Conservation (phyloP, 331 rosid genomes). For the Cydonia oblonga region DNA sequence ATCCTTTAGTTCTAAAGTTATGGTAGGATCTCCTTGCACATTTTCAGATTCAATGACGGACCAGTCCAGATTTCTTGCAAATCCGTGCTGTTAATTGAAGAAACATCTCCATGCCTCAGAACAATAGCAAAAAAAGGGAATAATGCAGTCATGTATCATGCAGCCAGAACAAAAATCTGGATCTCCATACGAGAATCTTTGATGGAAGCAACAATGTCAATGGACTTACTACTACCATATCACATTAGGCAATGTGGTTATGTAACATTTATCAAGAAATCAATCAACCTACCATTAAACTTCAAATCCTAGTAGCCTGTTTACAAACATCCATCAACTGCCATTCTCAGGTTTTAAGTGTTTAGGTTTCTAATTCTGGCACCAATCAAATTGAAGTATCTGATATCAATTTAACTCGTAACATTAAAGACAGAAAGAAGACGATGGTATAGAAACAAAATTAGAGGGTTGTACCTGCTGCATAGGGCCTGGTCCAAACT, state of each 20-base stretch:
- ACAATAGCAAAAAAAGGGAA: neutral
- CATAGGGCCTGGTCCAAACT: slow-evolving; percentile 90
- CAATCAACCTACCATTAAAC: neutral
- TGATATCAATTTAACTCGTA: neutral
- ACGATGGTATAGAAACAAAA: neutral
- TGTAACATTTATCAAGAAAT: neutral
- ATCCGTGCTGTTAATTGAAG: slow-evolving; percentile 62
- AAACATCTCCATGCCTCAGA: too few relatives aligned
- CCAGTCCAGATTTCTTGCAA: slow-evolving; percentile 87
- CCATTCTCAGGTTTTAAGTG: neutral
- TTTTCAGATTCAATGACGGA: slow-evolving; percentile 55
- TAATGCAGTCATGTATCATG: neutral
- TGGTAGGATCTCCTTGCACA: slow-evolving; percentile 57
- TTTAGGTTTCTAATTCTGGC: neutral
- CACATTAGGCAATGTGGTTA: neutral
- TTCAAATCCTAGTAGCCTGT: too few relatives aligned
- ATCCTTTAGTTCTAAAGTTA: slow-evolving; percentile 77
- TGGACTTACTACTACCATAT: neutral
- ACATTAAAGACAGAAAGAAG: neutral
- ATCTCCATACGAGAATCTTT: neutral
- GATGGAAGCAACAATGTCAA: neutral
- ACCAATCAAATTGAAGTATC: neutral
- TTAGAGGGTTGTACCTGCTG: slow-evolving; percentile 58
- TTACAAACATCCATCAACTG: neutral
- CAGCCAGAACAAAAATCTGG: neutral